These are phyloP conservation scores for Botrytis aclada DNA, from an alignment of 2,329 filamentous ascomycete species.

Conservation along the genomic window DNA sequence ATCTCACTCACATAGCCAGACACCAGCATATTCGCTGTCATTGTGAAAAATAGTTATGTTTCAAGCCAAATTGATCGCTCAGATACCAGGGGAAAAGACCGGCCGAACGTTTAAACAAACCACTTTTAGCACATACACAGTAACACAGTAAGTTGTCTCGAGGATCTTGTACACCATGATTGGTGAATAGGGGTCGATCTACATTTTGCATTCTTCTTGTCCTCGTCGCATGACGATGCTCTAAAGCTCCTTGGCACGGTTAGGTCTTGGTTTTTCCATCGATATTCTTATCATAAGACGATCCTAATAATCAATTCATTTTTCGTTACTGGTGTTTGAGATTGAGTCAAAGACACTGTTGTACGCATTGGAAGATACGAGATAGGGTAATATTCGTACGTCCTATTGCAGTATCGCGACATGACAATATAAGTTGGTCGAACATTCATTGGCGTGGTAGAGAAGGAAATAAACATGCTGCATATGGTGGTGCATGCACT, in stretches of 20 bases:
- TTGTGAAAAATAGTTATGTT: not conserved
- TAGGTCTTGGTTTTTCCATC: not conserved
- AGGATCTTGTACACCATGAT: not conserved
- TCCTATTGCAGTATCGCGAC: not conserved
- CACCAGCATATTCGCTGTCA: not conserved
- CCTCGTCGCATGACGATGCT: conserved; percentile 5
- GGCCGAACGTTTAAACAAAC: not conserved
- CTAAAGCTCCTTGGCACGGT: not conserved
- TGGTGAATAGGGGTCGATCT: conserved; percentile 13
- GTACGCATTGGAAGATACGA: not conserved
- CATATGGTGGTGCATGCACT: not conserved
- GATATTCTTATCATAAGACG: not conserved
- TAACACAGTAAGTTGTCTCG: not conserved
- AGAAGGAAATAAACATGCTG: conserved; percentile 1
- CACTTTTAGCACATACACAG: not conserved
- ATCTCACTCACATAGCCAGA: not conserved
- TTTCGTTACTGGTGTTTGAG: not conserved
- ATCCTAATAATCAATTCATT: not conserved
- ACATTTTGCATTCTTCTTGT: conserved; percentile 6
- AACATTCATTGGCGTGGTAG: not conserved
- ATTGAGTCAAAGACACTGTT: not conserved
- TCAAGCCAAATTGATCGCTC: not conserved
- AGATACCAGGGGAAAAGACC: not conserved
- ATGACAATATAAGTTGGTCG: not conserved
- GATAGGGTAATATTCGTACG: not conserved